Evolutionary conservation across 2,329 filamentous ascomycete genomes (phyloP).

Genomic region (Xylariomycetidae sp.): DNA sequence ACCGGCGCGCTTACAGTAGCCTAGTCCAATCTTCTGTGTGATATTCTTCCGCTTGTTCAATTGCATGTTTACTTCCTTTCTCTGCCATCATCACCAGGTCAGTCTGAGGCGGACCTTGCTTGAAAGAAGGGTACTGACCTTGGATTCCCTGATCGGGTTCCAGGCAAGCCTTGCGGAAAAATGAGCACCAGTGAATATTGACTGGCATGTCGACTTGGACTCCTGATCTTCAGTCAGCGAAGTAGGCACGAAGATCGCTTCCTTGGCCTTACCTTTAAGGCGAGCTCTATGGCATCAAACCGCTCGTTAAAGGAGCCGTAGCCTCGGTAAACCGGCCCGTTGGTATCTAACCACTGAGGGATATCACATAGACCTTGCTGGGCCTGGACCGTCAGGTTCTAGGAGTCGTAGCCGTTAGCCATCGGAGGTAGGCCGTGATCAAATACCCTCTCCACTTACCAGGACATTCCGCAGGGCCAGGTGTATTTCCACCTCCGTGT

Average conservation of each 20-base stretch:
- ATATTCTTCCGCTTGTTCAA: background rate
- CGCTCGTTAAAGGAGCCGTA: slow-evolving; percentile 4
- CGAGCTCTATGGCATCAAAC: background rate
- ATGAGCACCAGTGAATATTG: background rate
- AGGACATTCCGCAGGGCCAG: slow-evolving; percentile 1
- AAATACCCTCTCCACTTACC: slow-evolving; percentile 1
- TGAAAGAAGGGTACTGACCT: slow-evolving; percentile 1
- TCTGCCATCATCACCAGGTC: slow-evolving; percentile 2
- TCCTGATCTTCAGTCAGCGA: slow-evolving; percentile 3
- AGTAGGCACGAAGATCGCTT: background rate
- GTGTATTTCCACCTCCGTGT: background rate
- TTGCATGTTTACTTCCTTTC: slow-evolving; percentile 2
- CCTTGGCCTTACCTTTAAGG: slow-evolving; percentile 2
- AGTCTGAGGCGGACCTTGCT: background rate
- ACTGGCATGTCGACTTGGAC: slow-evolving; percentile 5
- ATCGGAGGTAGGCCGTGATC: background rate
- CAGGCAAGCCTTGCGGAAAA: slow-evolving; percentile 7
- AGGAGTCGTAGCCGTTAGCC: background rate
- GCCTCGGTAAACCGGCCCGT: background rate
- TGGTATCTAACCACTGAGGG: background rate
- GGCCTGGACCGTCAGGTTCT: slow-evolving; percentile 1
- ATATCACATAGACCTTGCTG: slow-evolving; percentile 2
- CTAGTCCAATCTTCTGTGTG: background rate
- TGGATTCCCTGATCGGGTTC: slow-evolving; percentile 5
- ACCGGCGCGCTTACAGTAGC: background rate